These are phyloP conservation scores for Lepidium campestre DNA, from an alignment of 441 rosid genomes.

Conservation along the genomic window DNA sequence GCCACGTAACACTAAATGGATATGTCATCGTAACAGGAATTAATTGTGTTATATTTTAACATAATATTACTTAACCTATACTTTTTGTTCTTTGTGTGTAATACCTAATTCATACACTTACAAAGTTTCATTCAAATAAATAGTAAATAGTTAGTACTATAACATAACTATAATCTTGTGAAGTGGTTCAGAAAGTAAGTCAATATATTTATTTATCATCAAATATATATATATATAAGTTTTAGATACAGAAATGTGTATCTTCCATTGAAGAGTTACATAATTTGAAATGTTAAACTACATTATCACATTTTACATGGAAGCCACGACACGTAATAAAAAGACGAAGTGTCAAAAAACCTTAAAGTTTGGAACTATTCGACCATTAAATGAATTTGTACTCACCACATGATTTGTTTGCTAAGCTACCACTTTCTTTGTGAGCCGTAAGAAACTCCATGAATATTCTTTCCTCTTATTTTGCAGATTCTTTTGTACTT, in stretches of 20 bases:
- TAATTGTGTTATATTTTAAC: neutral
- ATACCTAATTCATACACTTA: neutral
- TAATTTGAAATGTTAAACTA: neutral
- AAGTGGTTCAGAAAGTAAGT: neutral
- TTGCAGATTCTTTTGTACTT: too few species aligned
- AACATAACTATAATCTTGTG: neutral
- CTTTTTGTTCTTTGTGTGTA: neutral
- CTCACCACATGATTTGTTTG: too few species aligned
- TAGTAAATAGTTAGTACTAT: neutral
- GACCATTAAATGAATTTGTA: neutral
- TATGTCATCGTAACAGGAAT: neutral
- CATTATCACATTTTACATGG: neutral
- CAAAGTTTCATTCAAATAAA: neutral
- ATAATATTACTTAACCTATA: neutral
- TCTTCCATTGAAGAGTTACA: neutral
- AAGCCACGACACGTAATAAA: neutral
- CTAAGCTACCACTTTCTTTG: too few species aligned
- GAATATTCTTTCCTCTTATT: too few species aligned
- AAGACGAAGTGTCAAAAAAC: neutral
- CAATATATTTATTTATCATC: neutral
- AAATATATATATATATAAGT: too few species aligned
- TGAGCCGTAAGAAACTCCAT: too few species aligned
- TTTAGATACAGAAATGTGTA: too few species aligned
- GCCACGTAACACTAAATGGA: slow-evolving; percentile 18
- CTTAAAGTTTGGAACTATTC: neutral